Evolutionary conservation across 345 rosid species (phyloP).

Genomic region (Sonneratia alba): DNA sequence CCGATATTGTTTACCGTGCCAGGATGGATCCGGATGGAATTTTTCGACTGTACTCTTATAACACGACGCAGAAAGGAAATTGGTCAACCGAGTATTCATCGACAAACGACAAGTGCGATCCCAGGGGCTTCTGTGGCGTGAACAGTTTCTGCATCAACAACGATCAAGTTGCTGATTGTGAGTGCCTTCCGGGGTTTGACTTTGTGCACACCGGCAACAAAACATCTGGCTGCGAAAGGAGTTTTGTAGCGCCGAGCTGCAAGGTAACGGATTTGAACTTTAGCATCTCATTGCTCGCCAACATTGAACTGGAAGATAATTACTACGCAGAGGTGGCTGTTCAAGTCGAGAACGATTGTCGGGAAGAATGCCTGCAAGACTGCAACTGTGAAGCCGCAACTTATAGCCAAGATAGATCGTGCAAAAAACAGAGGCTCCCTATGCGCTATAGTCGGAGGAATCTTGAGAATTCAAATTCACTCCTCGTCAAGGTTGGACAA

Average conservation of each 20-base stretch:
- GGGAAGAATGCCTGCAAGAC: constrained; percentile 7
- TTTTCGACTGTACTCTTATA: constrained; percentile 4
- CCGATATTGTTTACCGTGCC: neutral
- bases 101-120: constrained; percentile 5
- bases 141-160: constrained; percentile 15
- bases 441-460: too few species aligned
- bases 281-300: neutral
- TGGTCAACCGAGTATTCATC: constrained; percentile 5
- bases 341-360: neutral
- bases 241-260: neutral
- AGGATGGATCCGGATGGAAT: constrained; percentile 12
- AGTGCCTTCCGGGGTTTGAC: constrained; percentile 20
- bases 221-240: constrained; percentile 12
- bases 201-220: constrained; percentile 3
- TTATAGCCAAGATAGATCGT: neutral
- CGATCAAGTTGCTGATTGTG: neutral
- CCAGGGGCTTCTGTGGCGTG: constrained; percentile 18
- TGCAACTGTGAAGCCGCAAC: constrained; percentile 16
- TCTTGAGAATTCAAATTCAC: too few species aligned
- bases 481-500: too few species aligned
- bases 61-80: neutral
- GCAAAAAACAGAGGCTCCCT: constrained; percentile 8
- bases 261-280: neutral
- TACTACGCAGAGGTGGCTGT: neutral
- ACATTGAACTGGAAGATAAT: constrained; percentile 5